These are phyloP conservation scores for Hygrocybe punicea DNA, from an alignment of 768 basidiomycete genomes.

Conservation along the genomic window DNA sequence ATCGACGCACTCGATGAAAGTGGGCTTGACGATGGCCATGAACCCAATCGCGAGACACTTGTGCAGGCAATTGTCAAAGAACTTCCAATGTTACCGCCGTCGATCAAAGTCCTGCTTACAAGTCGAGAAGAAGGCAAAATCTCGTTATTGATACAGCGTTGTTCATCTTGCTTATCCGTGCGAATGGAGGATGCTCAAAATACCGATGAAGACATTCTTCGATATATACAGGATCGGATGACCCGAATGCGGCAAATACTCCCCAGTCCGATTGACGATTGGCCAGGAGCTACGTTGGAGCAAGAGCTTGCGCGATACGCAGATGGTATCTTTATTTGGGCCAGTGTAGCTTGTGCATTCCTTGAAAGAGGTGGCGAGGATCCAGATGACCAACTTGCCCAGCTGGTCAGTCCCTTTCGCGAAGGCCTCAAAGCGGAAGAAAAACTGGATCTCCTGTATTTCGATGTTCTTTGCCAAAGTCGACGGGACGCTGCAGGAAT, in stretches of 20 bases:
- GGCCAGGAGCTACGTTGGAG: not conserved
- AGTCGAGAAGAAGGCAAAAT: not conserved
- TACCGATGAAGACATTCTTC: slow-evolving; percentile 2
- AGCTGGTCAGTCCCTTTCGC: not conserved
- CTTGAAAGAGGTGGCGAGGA: not conserved
- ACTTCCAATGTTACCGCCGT: not conserved
- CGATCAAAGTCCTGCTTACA: slow-evolving; percentile 1
- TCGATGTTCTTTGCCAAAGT: not conserved
- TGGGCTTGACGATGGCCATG: not conserved
- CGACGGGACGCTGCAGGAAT: not conserved
- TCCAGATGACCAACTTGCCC: not conserved
- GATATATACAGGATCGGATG: not conserved
- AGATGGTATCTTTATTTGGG: not conserved
- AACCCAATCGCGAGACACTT: not conserved
- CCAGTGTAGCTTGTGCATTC: not conserved
- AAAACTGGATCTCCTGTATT: not conserved
- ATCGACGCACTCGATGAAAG: slow-evolving; percentile 6
- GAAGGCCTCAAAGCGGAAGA: not conserved
- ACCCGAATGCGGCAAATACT: not conserved
- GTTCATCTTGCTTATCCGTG: not conserved
- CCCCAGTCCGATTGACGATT: not conserved
- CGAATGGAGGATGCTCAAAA: not conserved
- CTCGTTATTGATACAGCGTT: not conserved
- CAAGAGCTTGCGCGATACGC: not conserved
- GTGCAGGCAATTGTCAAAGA: not conserved